Evolutionary conservation across 805 yeast species (phyloP), one percentile per base, ranked within the genome.

Genomic region (Ogataea methanolica): DNA sequence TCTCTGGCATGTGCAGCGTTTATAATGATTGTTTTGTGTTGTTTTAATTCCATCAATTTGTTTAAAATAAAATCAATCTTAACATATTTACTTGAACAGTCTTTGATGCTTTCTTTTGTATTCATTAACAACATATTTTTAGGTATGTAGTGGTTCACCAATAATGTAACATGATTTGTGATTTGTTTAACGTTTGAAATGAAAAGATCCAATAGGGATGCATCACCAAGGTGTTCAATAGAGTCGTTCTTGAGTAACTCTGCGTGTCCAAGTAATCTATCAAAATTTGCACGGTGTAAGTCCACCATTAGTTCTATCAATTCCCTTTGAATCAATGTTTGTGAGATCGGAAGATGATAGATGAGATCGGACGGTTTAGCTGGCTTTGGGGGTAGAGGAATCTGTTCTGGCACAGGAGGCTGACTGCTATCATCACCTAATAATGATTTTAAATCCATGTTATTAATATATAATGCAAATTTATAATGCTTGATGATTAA

Each of bases 71-170:
- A 65, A 55, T 83, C 81, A 51, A 84, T 71, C 41, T 75, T 67
- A 49, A 67, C 68, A 48, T 83, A 79, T 56, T 85, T 85, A 29
- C 83, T 86, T 19, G 87, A 78, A 9, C 82, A 70, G 38, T 65
- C 64, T 38, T 73, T 66, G 42, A 85, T 65, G 41, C 76, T 63
- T 45, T 78, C 81, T 49, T 78, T 83, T 1, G 85, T 72, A 53
- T 83, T 87, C 82, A 81, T 78, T 36, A 84, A 66, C 15, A 87
- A 61, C 52, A 85, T 66, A 47, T 82, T 83, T 54, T 80, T 80
- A 7, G 94, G 90, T 62, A 85, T 81, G 56, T 80, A 87, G 62
- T 87, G 94, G 54, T 85, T 87, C 31, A 86, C 91, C 39, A 87
- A 61, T 36, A 87, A 65, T 38, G 84, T 79, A 2, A 92, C 88